Evolutionary conservation across 2,329 filamentous ascomycete genomes (phyloP), one percentile per base, ranked within the genome.

Genomic region (Hawksworthiomyces lignivorus): DNA sequence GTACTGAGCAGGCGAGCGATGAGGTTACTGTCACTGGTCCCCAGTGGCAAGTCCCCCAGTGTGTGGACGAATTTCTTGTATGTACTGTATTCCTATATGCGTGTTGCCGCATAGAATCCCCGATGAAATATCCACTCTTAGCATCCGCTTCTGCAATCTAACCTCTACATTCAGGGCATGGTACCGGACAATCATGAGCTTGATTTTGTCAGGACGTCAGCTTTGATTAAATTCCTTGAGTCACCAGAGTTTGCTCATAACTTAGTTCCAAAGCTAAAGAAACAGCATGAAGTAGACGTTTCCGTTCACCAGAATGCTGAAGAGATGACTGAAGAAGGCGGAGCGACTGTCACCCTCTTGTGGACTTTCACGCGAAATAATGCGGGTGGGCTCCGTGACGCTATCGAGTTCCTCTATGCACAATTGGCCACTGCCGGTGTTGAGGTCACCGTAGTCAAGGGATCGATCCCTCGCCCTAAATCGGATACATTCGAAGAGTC

Each of bases 401-500:
- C 92, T 36, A 92, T 97, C 54, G 92, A 98, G 54, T 95, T 94
- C 60, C 70, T 98, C 52, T 84, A 92, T 53, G 81, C 86, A 32
- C 80, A 88, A 48, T 77, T 97, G 47, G 85, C 94, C 21, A 83
- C 86, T 33, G 84, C 88, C 35, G 85, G 86, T n/a, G 78, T 96
- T n/a, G 87, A 97, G 54, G 77, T 82, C 9, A 85, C 77, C 44
- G 82, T 88, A 31, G 81, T 97, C 56, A 94, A 94, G 62, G 92
- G 92, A 39, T 82, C 87, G n/a, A 92, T 97, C 50, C 88, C 90
- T 17, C 84, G 92, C n/a, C 92, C 92, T 49, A 96, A 97, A 68
- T 97, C 92, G 1, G 92, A 98, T 62, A 96, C 92, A 0, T 98
- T 98, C 51, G 92, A 98, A 60, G 90, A 98, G 54, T 94, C 90